Percentiles rank a stretch among this genome's conserved stretches.
These are phyloP conservation scores for Cladophialophora immunda DNA, from an alignment of 2,329 filamentous ascomycete species.

Conservation along the genomic window DNA sequence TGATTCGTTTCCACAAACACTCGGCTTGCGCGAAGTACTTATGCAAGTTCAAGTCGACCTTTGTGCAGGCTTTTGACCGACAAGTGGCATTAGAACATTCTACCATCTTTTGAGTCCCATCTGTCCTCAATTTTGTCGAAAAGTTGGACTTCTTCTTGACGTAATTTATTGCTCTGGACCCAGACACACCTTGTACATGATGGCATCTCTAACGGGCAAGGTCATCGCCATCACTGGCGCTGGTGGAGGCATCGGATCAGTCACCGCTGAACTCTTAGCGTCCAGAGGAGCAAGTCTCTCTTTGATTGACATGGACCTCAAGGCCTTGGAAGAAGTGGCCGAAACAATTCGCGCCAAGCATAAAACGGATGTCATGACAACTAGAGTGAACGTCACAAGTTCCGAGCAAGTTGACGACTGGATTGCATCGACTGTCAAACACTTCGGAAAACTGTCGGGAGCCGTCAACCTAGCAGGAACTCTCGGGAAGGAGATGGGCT, in stretches of 20 bases:
- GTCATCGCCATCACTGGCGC: constrained; percentile 61
- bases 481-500: constrained; percentile 21
- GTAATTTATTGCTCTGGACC: too few species aligned
- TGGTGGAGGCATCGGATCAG: constrained; percentile 61
- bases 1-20: too few species aligned
- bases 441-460: constrained; percentile 43
- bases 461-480: constrained; percentile 25
- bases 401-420: constrained; percentile 43
- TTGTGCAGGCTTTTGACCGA: too few species aligned
- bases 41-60: too few species aligned
- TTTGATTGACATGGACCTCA: constrained; percentile 56
- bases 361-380: constrained; percentile 12
- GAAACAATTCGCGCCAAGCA: constrained; percentile 8
- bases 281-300: constrained; percentile 56
- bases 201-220: constrained; percentile 41
- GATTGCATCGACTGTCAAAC: constrained; percentile 47
- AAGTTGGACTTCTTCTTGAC: too few species aligned
- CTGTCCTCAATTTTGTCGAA: too few species aligned
- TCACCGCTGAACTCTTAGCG: constrained; percentile 57
- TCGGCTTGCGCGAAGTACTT: too few species aligned
- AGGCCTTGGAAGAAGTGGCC: constrained; percentile 42
- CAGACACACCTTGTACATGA: neutral
- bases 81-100: too few species aligned
- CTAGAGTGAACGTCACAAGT: constrained; percentile 45
- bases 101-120: too few species aligned